These are phyloP conservation scores for Lycium barbarum DNA, from an alignment of 257 asterid genomes.

Conservation along the genomic window DNA sequence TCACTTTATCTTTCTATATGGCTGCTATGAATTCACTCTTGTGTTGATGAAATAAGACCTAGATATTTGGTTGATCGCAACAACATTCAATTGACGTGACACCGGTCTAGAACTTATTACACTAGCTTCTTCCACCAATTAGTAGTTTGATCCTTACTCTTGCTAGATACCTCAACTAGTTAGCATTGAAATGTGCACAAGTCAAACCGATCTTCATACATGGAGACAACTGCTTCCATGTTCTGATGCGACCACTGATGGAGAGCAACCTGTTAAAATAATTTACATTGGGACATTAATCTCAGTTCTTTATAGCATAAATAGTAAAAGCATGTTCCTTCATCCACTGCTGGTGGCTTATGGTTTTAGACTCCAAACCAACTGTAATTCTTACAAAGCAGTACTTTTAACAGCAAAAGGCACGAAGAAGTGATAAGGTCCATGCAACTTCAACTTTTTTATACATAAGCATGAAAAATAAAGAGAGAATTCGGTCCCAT, in stretches of 20 bases:
- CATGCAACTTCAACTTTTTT: not conserved
- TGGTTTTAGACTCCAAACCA: not conserved
- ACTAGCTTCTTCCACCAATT: conserved; percentile 79
- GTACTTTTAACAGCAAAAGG: not conserved
- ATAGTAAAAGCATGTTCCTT: not conserved
- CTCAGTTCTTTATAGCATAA: not conserved
- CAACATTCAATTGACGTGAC: conserved; percentile 50
- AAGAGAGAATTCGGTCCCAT: not conserved
- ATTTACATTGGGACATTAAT: not conserved
- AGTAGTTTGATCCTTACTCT: conserved; percentile 46
- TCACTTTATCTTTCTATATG: too few species aligned
- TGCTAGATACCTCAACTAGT: conserved; percentile 47
- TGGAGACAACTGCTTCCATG: conserved; percentile 86
- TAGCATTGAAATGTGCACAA: conserved; percentile 65
- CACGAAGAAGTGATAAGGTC: not conserved
- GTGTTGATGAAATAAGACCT: too few species aligned
- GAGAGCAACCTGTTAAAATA: conserved; percentile 69
- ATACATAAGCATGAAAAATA: too few species aligned
- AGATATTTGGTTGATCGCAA: conserved; percentile 58
- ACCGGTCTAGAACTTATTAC: conserved; percentile 48
- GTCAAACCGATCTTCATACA: conserved; percentile 94
- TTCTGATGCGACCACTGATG: conserved; percentile 91
- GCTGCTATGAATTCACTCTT: too few species aligned
- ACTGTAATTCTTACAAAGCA: not conserved
- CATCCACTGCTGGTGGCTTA: not conserved